Evolutionary conservation across 2,329 filamentous ascomycete species (phyloP).

Genomic region (Mariannaea elegans): DNA sequence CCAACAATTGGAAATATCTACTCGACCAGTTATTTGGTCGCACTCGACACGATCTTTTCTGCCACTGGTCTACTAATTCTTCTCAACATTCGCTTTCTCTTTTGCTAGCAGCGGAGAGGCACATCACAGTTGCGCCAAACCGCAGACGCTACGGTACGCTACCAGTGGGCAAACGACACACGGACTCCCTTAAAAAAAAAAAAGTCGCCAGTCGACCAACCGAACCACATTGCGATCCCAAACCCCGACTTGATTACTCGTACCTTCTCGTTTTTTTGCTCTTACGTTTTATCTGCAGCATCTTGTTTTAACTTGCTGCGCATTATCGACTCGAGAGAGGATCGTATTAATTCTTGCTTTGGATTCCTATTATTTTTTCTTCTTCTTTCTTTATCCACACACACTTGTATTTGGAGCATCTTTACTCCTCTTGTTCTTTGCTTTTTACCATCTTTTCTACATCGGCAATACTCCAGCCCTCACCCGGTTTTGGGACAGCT

Average conservation of each 20-base stretch:
- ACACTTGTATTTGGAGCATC: background rate
- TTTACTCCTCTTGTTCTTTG: constrained; percentile 4
- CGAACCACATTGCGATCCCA: constrained; percentile 29
- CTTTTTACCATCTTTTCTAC: constrained; percentile 15
- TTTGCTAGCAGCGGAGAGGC: background rate
- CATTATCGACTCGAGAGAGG: constrained; percentile 7
- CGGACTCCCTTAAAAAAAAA: constrained; percentile 30
- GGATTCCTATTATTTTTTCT: too few relatives aligned
- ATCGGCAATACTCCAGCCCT: constrained; percentile 8
- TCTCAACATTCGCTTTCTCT: background rate
- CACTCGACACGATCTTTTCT: too few relatives aligned
- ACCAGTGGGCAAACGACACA: constrained; percentile 33
- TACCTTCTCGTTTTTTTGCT: background rate
- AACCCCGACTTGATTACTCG: constrained; percentile 13
- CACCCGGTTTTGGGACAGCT: constrained; percentile 9
- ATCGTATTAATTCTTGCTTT: background rate
- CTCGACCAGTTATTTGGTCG: constrained; percentile 9
- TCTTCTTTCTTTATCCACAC: constrained; percentile 7
- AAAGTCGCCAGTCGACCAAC: constrained; percentile 38
- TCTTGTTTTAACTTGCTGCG: background rate
- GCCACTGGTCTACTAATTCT: background rate
- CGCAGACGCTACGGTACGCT: background rate
- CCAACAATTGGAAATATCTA: constrained; percentile 14
- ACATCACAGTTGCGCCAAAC: background rate
- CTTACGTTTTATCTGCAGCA: too few relatives aligned